phyloP scores from a whole-genome alignment of 441 rosid genomes.

The Euphorbia schlechtendalii region DNA sequence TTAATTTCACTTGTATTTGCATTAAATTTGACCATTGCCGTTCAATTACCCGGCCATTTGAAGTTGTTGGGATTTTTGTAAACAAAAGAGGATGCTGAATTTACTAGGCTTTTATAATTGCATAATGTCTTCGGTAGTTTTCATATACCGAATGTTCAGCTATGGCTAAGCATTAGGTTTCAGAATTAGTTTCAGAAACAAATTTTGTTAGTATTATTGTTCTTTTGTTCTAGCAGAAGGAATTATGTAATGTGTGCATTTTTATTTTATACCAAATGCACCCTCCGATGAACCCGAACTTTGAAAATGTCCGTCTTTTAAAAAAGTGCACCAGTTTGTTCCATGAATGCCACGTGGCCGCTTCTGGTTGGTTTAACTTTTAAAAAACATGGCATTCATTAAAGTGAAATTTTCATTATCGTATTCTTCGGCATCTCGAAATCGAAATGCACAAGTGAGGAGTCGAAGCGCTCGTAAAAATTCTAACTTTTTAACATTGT shows the following conservation, averaged over 20 bases:
- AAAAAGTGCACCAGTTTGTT: too few relatives aligned
- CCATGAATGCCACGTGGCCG: too few relatives aligned
- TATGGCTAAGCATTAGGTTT: slow-evolving; percentile 5
- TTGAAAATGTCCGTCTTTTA: too few relatives aligned
- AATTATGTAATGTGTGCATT: too few relatives aligned
- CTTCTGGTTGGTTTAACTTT: too few relatives aligned
- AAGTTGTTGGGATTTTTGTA: slow-evolving; percentile 23
- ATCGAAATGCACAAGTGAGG: neutral
- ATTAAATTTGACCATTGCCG: too few relatives aligned
- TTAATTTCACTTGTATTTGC: too few relatives aligned
- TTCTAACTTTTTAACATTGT: slow-evolving; percentile 20
- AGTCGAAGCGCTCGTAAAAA: slow-evolving; percentile 6
- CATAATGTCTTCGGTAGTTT: slow-evolving; percentile 12
- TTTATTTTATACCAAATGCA: too few relatives aligned
- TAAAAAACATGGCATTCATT: neutral
- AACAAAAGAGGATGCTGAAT: slow-evolving; percentile 14
- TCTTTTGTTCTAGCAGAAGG: neutral
- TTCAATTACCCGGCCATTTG: slow-evolving; percentile 3
- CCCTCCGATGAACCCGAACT: too few relatives aligned
- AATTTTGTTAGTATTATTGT: too few relatives aligned
- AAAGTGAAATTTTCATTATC: neutral
- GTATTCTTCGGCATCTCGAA: neutral
- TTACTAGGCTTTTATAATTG: slow-evolving; percentile 7
- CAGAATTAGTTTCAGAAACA: slow-evolving; percentile 4
- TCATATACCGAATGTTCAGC: neutral